Conservation (phyloP, 345 rosid species). For the Ceriops decandra region DNA sequence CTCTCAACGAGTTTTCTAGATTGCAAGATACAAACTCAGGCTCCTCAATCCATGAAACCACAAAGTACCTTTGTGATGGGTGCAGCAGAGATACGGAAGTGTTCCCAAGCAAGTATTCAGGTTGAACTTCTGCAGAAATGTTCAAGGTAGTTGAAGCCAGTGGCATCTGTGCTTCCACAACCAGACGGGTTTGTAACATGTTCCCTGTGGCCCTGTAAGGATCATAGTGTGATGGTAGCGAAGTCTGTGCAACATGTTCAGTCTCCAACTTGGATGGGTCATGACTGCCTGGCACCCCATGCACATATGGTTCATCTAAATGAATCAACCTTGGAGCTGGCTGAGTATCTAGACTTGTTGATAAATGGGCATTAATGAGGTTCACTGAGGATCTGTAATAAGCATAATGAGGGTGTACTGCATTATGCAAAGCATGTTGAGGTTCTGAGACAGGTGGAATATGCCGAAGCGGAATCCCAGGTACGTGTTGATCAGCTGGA, state of each 20-base stretch:
- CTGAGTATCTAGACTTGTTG: neutral
- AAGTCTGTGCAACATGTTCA: conserved; percentile 12
- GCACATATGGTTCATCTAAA: conserved; percentile 2
- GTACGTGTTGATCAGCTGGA: conserved; percentile 3
- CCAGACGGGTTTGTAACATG: conserved; percentile 20
- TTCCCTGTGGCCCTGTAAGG: conserved; percentile 21
- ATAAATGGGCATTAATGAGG: conserved; percentile 2
- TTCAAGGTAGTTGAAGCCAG: conserved; percentile 18
- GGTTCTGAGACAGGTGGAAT: conserved; percentile 5
- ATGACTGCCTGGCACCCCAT: conserved; percentile 5
- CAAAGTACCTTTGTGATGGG: conserved; percentile 14
- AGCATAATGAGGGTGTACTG: conserved; percentile 8
- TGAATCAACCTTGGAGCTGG: conserved; percentile 3
- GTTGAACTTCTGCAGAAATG: conserved; percentile 26
- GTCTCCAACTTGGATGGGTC: conserved; percentile 2
- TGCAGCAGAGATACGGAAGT: neutral
- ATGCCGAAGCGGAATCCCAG: conserved; percentile 9
- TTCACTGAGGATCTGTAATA: conserved; percentile 9
- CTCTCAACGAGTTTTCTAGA: neutral
- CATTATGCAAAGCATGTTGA: conserved; percentile 6
- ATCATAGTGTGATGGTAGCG: conserved; percentile 19
- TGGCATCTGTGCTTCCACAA: conserved; percentile 15
- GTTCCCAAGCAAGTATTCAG: conserved; percentile 14
- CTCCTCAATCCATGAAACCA: neutral
- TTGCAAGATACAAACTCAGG: neutral